Evolutionary conservation across 331 rosid genomes (phyloP).

Genomic region (Quercus lobata): DNA sequence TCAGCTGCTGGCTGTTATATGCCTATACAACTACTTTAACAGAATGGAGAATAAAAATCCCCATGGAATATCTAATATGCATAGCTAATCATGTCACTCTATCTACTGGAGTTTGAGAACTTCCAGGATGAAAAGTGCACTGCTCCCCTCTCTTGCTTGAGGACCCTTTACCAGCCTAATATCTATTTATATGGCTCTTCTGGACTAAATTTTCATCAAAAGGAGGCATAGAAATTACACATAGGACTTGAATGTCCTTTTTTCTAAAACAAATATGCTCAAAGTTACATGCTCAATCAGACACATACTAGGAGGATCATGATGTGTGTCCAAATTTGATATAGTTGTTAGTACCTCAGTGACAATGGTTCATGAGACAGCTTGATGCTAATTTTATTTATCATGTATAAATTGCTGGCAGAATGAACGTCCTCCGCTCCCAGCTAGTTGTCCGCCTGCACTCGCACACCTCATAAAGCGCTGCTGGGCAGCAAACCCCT

Average conservation of each 20-base stretch:
- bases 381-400: neutral
- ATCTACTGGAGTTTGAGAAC: too few species aligned
- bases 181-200: neutral
- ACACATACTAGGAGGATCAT: neutral
- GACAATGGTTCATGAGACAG: neutral
- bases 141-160: neutral
- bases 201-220: neutral
- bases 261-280: too few species aligned
- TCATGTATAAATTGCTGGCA: conserved; percentile 18
- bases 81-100: neutral
- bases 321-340: neutral
- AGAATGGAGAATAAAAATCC: neutral
- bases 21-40: neutral
- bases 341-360: neutral
- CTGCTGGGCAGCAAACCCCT: conserved; percentile 90
- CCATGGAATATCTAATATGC: neutral
- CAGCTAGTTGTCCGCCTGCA: conserved; percentile 89
- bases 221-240: neutral
- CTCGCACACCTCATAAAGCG: conserved; percentile 88
- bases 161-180: neutral
- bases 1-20: neutral
- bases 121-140: neutral
- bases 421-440: conserved; percentile 94
- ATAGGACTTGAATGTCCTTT: too few species aligned
- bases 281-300: too few species aligned